A percentile compares a stretch with the other conserved stretches of the same genome.
Conservation (phyloP, 2,329 filamentous ascomycete genomes). For the Lecanicillium sp. region DNA sequence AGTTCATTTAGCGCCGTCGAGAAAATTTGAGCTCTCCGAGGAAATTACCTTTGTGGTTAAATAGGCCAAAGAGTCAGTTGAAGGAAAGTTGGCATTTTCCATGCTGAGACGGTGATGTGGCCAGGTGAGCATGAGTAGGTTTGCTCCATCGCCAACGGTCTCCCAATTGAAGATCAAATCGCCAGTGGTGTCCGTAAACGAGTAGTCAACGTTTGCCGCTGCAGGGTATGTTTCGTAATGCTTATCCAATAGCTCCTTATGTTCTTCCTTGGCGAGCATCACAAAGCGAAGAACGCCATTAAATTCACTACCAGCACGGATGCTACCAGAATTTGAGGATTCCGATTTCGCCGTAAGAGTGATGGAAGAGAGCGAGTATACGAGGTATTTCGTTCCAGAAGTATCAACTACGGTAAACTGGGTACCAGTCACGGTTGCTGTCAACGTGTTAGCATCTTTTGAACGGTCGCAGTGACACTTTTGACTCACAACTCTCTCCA, state of each 20-base stretch:
- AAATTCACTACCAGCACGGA: slow-evolving; percentile 11
- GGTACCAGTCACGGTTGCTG: slow-evolving; percentile 13
- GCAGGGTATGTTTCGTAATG: slow-evolving; percentile 15
- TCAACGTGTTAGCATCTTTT: background rate
- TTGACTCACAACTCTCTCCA: slow-evolving; percentile 12
- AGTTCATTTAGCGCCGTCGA: background rate
- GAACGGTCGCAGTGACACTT: background rate
- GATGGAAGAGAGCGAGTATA: slow-evolving; percentile 15
- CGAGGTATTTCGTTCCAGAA: slow-evolving; percentile 13
- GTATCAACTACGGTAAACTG: slow-evolving; percentile 15
- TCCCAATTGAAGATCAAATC: slow-evolving; percentile 15
- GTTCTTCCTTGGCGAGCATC: slow-evolving; percentile 12
- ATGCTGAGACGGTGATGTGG: slow-evolving; percentile 15
- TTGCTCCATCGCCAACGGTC: slow-evolving; percentile 12
- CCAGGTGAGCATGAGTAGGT: slow-evolving; percentile 16
- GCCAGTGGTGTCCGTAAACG: slow-evolving; percentile 12
- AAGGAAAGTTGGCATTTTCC: slow-evolving; percentile 13
- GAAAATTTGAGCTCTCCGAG: background rate
- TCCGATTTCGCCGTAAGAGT: slow-evolving; percentile 14
- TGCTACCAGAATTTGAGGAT: slow-evolving; percentile 9
- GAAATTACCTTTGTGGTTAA: slow-evolving; percentile 16
- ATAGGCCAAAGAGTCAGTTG: slow-evolving; percentile 13
- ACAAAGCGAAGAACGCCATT: slow-evolving; percentile 14
- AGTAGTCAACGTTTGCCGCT: slow-evolving; percentile 12
- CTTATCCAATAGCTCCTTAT: slow-evolving; percentile 15